Base-by-base conservation (phyloP, 1,284 basidiomycete genomes). In the Singerocomus inundabilis region DNA sequence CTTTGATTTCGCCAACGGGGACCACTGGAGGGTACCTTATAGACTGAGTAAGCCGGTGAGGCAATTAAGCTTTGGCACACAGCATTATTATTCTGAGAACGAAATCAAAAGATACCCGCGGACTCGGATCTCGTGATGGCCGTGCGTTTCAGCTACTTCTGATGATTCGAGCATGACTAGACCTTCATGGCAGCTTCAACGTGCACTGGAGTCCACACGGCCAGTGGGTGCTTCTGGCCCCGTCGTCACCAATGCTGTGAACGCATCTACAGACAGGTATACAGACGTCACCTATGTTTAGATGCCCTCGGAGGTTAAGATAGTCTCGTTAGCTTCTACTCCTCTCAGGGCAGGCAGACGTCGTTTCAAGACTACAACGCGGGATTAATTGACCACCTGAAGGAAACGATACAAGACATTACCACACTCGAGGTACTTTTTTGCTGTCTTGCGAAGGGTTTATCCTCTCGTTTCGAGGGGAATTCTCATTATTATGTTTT, bases 281-380 rank as follows among this genome's bases (percentile, higher is more conserved):
- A 15, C 38, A 30, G 18, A 13, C 36, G 31, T 43, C 29, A 40
- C 34, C 35, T 45, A 48, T 54, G 18, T 29, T 38, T 18, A 35
- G 15, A 30, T 31, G 38, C 40, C 29, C 13, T 40, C 35, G 15
- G 30, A 11, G 35, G 15, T 49, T 64, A 15, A 63, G 21, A 30
- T 35, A 31, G 28, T 16, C 31, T 34, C 24, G 39, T 15, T 57
- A 89, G 87, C 64, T 92, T 92, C 69, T 92, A 93, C 72, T 88
- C 88, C 37, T 89, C 88, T 12, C 90, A 93, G 70, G 90, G 90
- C 34, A 75, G 90, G 49, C 81, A 82, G 55, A 90, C 88, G 2
- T 84, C 85, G 1, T 93, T 93, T 65, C 79, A 81, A 30, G 91
- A 93, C 67, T 74, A 81, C 59, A 93, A 93, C 62, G 72, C 74